Evolutionary conservation across 1,284 basidiomycete genomes (phyloP).

Genomic region (Austroboletus novae-zelandiae): DNA sequence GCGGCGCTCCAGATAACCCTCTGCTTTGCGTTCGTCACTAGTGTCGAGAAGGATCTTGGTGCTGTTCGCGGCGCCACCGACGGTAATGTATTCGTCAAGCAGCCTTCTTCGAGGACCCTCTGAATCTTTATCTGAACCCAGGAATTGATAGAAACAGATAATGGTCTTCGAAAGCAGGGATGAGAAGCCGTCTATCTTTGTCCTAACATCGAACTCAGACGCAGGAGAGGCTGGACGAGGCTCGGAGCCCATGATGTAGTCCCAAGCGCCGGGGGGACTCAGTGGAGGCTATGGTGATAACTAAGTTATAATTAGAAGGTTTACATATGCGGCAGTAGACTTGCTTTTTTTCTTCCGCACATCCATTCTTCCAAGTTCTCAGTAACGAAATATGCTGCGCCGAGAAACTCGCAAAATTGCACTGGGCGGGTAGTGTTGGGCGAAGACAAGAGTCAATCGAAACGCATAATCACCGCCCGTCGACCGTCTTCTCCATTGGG

Average conservation of each 20-base stretch:
- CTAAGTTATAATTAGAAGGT: slow-evolving; percentile 2
- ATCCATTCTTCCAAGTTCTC: too few species aligned
- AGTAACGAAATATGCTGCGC: too few species aligned
- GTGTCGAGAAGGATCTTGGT: slow-evolving; percentile 26
- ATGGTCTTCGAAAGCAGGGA: slow-evolving; percentile 24
- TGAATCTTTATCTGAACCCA: slow-evolving; percentile 28
- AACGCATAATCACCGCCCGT: too few species aligned
- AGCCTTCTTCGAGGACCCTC: slow-evolving; percentile 22
- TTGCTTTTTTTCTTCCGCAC: too few species aligned
- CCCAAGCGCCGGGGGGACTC: neutral
- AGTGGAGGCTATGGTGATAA: neutral
- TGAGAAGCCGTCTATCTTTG: slow-evolving; percentile 24
- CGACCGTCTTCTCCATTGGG: too few species aligned
- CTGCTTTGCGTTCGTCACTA: slow-evolving; percentile 22
- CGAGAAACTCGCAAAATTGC: too few species aligned
- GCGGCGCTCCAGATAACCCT: slow-evolving; percentile 24
- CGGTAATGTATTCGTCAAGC: slow-evolving; percentile 29
- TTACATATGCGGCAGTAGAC: too few species aligned
- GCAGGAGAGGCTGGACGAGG: neutral
- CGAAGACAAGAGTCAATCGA: too few species aligned
- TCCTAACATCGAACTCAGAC: slow-evolving; percentile 20
- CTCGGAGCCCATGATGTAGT: slow-evolving; percentile 15
- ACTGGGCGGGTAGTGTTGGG: too few species aligned
- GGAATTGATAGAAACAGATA: slow-evolving; percentile 28
- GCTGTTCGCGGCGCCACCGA: slow-evolving; percentile 27